phyloP scores from a whole-genome alignment of 2,329 filamentous ascomycete genomes.

The Fusarium longipes region DNA sequence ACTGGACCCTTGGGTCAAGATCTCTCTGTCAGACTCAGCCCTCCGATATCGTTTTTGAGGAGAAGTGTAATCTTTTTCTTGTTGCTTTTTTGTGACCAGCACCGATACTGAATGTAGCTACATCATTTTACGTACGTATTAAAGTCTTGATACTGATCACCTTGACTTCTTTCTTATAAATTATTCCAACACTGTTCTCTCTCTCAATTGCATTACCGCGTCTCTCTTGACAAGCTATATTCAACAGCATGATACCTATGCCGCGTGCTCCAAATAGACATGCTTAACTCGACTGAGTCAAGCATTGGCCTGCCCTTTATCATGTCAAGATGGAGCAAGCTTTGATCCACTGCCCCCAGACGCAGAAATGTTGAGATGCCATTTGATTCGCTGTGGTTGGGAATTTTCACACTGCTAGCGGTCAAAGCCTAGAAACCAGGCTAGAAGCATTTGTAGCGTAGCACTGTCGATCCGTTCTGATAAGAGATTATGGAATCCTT shows the following conservation, averaged over 20 bases:
- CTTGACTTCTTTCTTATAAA: not conserved
- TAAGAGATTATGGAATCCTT: constrained; percentile 23
- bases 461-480: constrained; percentile 23
- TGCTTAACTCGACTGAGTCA: constrained; percentile 14
- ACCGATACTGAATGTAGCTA: constrained; percentile 27
- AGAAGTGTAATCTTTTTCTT: not conserved
- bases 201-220: not conserved
- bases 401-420: constrained; percentile 4
- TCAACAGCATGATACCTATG: not conserved
- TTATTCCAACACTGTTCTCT: not conserved
- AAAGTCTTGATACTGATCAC: not conserved
- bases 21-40: constrained; percentile 7
- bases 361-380: constrained; percentile 32
- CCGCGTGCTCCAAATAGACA: not conserved
- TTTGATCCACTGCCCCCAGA: constrained; percentile 21
- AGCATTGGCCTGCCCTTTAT: constrained; percentile 19
- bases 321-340: constrained; percentile 19
- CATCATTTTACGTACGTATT: constrained; percentile 21
- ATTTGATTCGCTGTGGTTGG: constrained; percentile 22
- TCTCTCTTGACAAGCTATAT: too few species aligned
- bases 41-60: constrained; percentile 42
- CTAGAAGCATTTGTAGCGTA: constrained; percentile 24
- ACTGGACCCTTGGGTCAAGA: constrained; percentile 30
- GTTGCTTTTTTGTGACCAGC: constrained; percentile 24
- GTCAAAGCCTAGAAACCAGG: constrained; percentile 25